Base-by-base conservation (phyloP, 2,329 filamentous ascomycete genomes). In the Penicillium paneum region DNA sequence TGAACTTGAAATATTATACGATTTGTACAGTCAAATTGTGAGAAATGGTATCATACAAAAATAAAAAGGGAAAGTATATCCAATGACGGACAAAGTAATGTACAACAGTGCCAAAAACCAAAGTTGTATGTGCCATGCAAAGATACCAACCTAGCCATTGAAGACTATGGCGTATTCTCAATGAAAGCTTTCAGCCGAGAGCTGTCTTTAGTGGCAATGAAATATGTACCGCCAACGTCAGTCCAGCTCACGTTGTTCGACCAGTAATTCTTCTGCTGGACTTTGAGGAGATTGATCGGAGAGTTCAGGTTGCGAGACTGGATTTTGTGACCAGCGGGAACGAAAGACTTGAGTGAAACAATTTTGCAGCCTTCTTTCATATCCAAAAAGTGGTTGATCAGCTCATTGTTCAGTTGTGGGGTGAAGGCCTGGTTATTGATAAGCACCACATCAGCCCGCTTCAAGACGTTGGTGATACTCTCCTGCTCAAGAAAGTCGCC, bases 381-480 rank as follows among this genome's bases (percentile, higher is more conserved):
- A 67, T 99, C 94, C 56, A 99, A 78, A 67, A 99, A 97, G 78
- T 96, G 90, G 64, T 90, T 85, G 62, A 93, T 84, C 42, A 99
- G 79, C 58, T 85, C 84, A 67, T 90, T 88, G 74, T 97, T 99
- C 52, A 97, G 83, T 64, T 87, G 82, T 13, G 92, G 87, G 6
- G 88, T 92, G 74, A 99, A 99, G 2, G 91, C 94, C 74, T 97
- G 92, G 75, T 99, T 99, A 78, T 99, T 99, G 65, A 97, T 93
- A 26, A 99, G 82, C 17, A 99, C 84, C n/a, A 97, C 92, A 70
- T 99, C 94, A 1, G 94, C 93, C 51, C 87, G 84, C 71, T 88
- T 87, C 46, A 99, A 80, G 8, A 87, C 86, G 24, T 85, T 81
- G 56, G 86, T 81, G 45, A 97, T 90, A 54, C 80, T 79, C 15